phyloP scores from a whole-genome alignment of 129 eudicot species.

The Heracleum sosnowskyi region DNA sequence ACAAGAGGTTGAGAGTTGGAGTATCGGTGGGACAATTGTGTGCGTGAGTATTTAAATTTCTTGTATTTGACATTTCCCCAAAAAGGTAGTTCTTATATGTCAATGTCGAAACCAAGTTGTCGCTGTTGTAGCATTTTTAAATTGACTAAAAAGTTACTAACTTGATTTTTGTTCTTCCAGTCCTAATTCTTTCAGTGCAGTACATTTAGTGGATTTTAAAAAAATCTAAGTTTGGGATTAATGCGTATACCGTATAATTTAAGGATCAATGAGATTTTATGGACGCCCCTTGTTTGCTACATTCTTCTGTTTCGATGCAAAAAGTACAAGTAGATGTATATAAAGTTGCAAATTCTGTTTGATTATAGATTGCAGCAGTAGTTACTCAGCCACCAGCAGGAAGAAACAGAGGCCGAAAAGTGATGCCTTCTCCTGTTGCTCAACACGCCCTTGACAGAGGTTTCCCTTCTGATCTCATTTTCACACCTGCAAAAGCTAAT shows the following conservation, averaged over 20 bases:
- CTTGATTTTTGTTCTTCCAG: background rate
- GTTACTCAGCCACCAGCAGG: constrained; percentile 94
- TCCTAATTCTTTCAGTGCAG: background rate
- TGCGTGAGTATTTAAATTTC: background rate
- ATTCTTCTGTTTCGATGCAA: background rate
- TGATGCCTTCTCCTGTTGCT: constrained; percentile 90
- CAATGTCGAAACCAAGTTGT: background rate
- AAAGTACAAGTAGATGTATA: background rate
- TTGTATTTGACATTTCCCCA: background rate
- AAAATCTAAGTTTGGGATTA: background rate
- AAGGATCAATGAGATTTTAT: background rate
- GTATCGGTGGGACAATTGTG: background rate
- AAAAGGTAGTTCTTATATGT: background rate
- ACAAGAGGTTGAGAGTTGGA: background rate
- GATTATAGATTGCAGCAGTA: constrained; percentile 64
- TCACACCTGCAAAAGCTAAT: constrained; percentile 72
- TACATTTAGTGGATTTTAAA: background rate
- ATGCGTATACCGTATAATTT: background rate
- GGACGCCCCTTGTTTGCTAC: background rate
- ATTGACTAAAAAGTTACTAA: background rate
- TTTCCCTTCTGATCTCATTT: constrained; percentile 68
- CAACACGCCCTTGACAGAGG: constrained; percentile 75
- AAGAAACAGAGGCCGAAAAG: constrained; percentile 79
- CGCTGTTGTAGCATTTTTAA: background rate
- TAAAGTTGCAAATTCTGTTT: constrained; percentile 10